A percentile compares a stretch with the other conserved stretches of the same genome.
Evolutionary conservation across 1,139 yeast genomes (phyloP).

Genomic region (Arxiozyma bovina): DNA sequence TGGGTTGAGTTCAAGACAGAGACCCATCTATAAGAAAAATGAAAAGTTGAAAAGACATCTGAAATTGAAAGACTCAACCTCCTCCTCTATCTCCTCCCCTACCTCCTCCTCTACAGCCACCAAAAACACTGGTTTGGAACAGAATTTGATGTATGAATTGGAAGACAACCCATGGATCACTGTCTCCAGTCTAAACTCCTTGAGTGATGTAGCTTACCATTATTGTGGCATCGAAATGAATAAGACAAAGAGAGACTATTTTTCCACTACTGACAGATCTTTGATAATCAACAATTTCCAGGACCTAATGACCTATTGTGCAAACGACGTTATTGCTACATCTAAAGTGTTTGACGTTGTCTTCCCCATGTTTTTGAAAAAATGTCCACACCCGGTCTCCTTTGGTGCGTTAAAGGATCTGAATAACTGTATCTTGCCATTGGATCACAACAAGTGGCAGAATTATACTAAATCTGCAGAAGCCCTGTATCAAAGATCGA

Average conservation of each 20-base stretch:
- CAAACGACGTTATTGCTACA: slow-evolving; percentile 73
- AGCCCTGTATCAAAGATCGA: slow-evolving; percentile 49
- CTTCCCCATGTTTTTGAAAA: slow-evolving; percentile 55
- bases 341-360: slow-evolving; percentile 58
- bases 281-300: slow-evolving; percentile 53
- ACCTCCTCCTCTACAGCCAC: no score
- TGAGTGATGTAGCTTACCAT: slow-evolving; percentile 71
- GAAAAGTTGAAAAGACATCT: slow-evolving; percentile 33
- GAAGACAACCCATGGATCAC: slow-evolving; percentile 64
- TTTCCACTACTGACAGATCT: slow-evolving; percentile 47
- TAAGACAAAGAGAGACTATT: slow-evolving; percentile 58
- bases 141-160: slow-evolving; percentile 13
- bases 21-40: slow-evolving; percentile 69
- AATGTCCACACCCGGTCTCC: slow-evolving; percentile 90
- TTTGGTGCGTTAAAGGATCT: slow-evolving; percentile 78
- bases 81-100: no score
- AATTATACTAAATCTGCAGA: slow-evolving; percentile 66
- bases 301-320: slow-evolving; percentile 67
- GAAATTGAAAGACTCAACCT: slow-evolving; percentile 7
- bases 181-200: slow-evolving; percentile 68
- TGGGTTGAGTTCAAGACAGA: slow-evolving; percentile 89
- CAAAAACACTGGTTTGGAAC: slow-evolving; percentile 1
- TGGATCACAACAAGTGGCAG: slow-evolving; percentile 61
- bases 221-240: slow-evolving; percentile 68
- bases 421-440: slow-evolving; percentile 73